Percentiles rank a stretch among this genome's conserved stretches.
Evolutionary conservation across 2,329 filamentous ascomycete species (phyloP).

Genomic region (Neofusicoccum sp.): DNA sequence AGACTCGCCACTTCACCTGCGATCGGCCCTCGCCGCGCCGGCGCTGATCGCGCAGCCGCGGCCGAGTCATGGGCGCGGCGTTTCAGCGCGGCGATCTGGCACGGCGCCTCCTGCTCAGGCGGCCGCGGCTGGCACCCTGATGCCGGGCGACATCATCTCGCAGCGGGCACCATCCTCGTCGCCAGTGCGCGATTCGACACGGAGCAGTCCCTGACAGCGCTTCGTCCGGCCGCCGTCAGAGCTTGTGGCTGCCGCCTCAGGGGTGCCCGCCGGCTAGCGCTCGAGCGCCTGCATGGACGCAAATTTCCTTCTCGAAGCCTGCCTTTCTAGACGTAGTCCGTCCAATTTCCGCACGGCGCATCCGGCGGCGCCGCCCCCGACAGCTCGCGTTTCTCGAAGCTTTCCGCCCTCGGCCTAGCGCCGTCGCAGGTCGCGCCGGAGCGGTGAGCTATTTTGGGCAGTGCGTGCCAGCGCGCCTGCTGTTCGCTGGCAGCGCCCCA

Average conservation of each 20-base stretch:
- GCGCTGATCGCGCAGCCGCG: not conserved
- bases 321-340: conserved; percentile 25
- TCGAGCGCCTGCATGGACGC: conserved; percentile 22
- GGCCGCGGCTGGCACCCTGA: not conserved
- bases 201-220: conserved; percentile 14
- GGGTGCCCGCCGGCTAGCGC: conserved; percentile 30
- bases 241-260: conserved; percentile 24
- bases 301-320: conserved; percentile 34
- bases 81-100: conserved; percentile 11
- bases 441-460: conserved; percentile 5
- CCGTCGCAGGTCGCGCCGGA: not conserved
- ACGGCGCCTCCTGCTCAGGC: conserved; percentile 5
- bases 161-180: conserved; percentile 11
- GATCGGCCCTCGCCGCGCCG: not conserved
- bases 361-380: conserved; percentile 28
- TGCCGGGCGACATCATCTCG: conserved; percentile 12
- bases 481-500: conserved; percentile 7
- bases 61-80: conserved; percentile 1
- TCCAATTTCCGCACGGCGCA: conserved; percentile 32
- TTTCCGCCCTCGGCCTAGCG: conserved; percentile 31
- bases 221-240: conserved; percentile 23
- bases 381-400: conserved; percentile 37
- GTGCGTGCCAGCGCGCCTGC: conserved; percentile 1
- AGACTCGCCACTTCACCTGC: conserved; percentile 14
- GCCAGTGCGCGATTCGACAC: conserved; percentile 11